Base-by-base conservation (phyloP, 176 grass and related monocot genomes). In the Leersia perrieri region DNA sequence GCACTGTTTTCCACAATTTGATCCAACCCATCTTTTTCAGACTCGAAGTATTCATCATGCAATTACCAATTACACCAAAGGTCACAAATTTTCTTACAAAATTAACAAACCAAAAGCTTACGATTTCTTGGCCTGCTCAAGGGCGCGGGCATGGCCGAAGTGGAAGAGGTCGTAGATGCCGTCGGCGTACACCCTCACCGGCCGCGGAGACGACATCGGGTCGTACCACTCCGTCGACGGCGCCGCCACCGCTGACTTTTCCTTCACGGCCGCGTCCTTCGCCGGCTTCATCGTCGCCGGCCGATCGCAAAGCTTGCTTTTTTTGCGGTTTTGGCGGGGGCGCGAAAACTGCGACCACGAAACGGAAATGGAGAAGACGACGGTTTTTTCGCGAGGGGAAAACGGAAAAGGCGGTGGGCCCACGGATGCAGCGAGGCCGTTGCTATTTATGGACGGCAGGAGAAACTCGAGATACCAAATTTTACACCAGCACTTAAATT, bases 101-200 rank as follows among this genome's bases (percentile, higher is more conserved):
- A n/a, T n/a, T n/a, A n/a, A n/a, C n/a, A n/a, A n/a, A n/a, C n/a
- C n/a, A n/a, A 2, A 3, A 74, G 38, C 88, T 88, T 75, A 90
- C 88, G 84, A 82, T 57, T 88, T 90, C 91, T 94, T 94, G 9
- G 91, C 88, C 88, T 90, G 88, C 45, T 94, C 91, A 45, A 94
- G 88, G 57, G 88, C 91, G 45, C 75, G 88, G 60, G 91, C 91
- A 39, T 90, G 91, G 71, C 88, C 91, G 66, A 94, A 94, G 82
- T 94, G 91, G 74, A 90, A 94, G 63, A 93, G 85, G 39, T 93
- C 85, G 74, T 90, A 90, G 75, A 94, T 90, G 41, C 88, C 91
- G 9, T 94, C 88, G 6, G 88, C 91, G 42, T 90, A 94, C 64
- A 94, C 88, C 58, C 86, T 84, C 35, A 90, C 65, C 11, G 79